Percentiles rank a stretch among this genome's conserved stretches.
phyloP scores from a whole-genome alignment of 345 rosid species.

The Gossypioides kirkii region DNA sequence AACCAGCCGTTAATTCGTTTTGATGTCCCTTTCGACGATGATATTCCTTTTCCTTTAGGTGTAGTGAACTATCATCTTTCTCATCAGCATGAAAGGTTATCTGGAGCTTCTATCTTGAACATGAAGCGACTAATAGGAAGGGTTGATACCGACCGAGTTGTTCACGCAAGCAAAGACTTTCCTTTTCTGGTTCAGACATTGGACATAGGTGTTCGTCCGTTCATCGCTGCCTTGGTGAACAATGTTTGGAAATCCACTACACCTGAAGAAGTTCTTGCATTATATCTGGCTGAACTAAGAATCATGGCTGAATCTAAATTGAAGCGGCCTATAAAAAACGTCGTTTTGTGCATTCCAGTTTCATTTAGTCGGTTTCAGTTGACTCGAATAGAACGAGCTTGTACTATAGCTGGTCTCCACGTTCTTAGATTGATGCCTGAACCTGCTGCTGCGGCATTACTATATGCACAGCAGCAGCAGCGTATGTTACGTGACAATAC shows the following conservation, averaged over 20 bases:
- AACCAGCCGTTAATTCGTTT: conserved; percentile 73
- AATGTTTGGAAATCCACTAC: conserved; percentile 78
- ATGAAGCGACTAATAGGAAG: conserved; percentile 89
- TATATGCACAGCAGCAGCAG: conserved; percentile 84
- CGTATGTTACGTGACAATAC: conserved; percentile 49
- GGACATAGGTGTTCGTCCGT: conserved; percentile 74
- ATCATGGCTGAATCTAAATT: conserved; percentile 65
- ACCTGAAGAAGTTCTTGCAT: conserved; percentile 76
- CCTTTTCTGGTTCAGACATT: conserved; percentile 85
- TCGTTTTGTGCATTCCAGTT: conserved; percentile 69
- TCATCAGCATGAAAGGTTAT: conserved; percentile 66
- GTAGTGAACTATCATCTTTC: conserved; percentile 73
- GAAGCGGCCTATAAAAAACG: conserved; percentile 64
- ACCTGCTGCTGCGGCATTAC: conserved; percentile 76
- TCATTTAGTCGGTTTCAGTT: conserved; percentile 77
- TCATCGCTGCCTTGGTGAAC: conserved; percentile 68
- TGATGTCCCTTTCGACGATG: conserved; percentile 68
- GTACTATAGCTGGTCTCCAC: conserved; percentile 86
- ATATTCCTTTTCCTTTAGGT: conserved; percentile 39
- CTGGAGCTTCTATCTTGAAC: conserved; percentile 79
- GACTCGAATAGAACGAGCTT: conserved; percentile 70
- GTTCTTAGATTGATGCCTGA: conserved; percentile 78
- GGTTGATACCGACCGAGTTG: conserved; percentile 71
- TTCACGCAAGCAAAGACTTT: conserved; percentile 59
- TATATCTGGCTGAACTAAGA: conserved; percentile 59